Percentiles rank a stretch among this genome's conserved stretches.
Evolutionary conservation across 768 basidiomycete species (phyloP).

Genomic region (Amanita jacksonii): DNA sequence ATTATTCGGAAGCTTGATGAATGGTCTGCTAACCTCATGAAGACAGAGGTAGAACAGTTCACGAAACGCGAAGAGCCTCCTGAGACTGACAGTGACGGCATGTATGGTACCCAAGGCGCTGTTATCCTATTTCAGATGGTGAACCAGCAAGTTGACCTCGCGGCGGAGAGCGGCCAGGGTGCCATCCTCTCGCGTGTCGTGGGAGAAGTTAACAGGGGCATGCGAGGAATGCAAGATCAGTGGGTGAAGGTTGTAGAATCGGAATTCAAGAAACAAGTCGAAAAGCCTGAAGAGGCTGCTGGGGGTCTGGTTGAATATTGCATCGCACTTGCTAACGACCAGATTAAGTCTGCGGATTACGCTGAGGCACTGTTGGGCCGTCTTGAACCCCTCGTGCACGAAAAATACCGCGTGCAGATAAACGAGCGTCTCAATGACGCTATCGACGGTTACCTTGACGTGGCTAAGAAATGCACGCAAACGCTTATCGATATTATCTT

Average conservation of each 20-base stretch:
- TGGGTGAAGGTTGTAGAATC: slow-evolving; percentile 79
- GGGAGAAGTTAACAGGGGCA: slow-evolving; percentile 79
- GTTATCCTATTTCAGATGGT: slow-evolving; percentile 98
- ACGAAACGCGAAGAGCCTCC: slow-evolving; percentile 75
- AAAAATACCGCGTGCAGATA: slow-evolving; percentile 81
- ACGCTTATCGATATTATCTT: slow-evolving; percentile 91
- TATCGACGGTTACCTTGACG: slow-evolving; percentile 96
- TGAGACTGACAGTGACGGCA: slow-evolving; percentile 80
- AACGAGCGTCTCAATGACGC: slow-evolving; percentile 87
- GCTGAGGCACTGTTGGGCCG: slow-evolving; percentile 79
- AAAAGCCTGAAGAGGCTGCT: slow-evolving; percentile 81
- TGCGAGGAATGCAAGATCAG: slow-evolving; percentile 79
- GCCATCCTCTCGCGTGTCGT: slow-evolving; percentile 88
- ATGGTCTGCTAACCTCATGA: slow-evolving; percentile 93
- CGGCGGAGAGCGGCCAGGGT: slow-evolving; percentile 92
- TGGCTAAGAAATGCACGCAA: slow-evolving; percentile 95
- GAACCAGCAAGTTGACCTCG: slow-evolving; percentile 92
- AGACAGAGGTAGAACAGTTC: slow-evolving; percentile 81
- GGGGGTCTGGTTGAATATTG: slow-evolving; percentile 92
- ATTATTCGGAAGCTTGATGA: slow-evolving; percentile 95
- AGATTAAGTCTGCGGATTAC: slow-evolving; percentile 92
- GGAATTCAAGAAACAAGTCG: slow-evolving; percentile 81
- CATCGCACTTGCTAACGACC: slow-evolving; percentile 95
- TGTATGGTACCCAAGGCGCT: slow-evolving; percentile 87
- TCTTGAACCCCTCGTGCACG: slow-evolving; percentile 84